Conservation (phyloP, 305 asterid species). For the Fraxinus latifolia region DNA sequence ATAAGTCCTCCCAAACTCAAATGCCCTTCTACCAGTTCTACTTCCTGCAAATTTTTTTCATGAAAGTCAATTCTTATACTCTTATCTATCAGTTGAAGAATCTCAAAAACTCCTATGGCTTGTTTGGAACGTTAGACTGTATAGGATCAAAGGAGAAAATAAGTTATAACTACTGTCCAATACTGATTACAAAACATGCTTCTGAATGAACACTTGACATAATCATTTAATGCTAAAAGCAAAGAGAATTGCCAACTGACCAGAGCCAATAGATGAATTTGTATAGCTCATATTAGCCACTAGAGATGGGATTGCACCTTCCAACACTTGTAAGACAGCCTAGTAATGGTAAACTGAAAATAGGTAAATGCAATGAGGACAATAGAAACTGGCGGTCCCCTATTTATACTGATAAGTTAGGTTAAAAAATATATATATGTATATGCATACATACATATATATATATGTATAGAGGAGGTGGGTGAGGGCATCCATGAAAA, state of each 20-base stretch:
- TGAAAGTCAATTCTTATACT: background rate
- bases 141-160: background rate
- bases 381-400: conserved; percentile 30
- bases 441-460: background rate
- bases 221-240: background rate
- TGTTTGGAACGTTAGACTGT: background rate
- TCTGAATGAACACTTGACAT: background rate
- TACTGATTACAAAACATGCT: background rate
- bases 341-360: conserved; percentile 10
- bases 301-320: conserved; percentile 21
- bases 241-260: conserved; percentile 42
- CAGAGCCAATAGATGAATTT: conserved; percentile 83
- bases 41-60: conserved; percentile 53
- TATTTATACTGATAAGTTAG: conserved; percentile 63
- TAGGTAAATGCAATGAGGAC: conserved; percentile 39
- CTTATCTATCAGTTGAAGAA: background rate
- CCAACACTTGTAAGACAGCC: conserved; percentile 16
- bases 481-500: conserved; percentile 50
- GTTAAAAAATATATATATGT: conserved; percentile 29
- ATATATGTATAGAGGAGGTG: background rate
- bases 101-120: background rate
- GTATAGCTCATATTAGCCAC: conserved; percentile 67
- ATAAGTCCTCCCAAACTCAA: conserved; percentile 92
- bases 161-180: conserved; percentile 3
- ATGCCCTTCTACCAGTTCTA: conserved; percentile 57